phyloP scores from a whole-genome alignment of 352 stramenopile genomes.

The Phytophthora sp. region DNA sequence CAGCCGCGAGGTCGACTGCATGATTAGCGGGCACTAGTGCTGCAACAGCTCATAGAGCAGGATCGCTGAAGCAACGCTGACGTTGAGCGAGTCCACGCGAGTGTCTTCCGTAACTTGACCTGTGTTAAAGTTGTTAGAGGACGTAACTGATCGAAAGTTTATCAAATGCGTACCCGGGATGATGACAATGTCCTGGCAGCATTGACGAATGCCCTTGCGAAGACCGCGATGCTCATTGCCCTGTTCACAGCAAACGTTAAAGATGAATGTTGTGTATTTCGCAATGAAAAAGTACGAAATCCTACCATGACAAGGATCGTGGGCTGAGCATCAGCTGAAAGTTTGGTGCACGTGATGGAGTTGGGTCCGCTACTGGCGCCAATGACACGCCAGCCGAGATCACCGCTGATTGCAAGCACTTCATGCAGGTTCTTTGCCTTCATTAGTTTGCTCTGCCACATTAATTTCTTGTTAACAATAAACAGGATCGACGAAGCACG shows the following conservation, averaged over 20 bases:
- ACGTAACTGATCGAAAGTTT: conserved; percentile 4
- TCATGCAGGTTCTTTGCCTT: conserved; percentile 77
- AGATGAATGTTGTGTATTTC: neutral
- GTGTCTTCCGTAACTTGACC: conserved; percentile 62
- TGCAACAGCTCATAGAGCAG: conserved; percentile 83
- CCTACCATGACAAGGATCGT: conserved; percentile 87
- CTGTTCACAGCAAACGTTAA: conserved; percentile 31
- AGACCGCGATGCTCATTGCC: conserved; percentile 83
- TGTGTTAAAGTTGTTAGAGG: conserved; percentile 20
- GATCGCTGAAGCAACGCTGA: conserved; percentile 78
- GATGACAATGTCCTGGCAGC: conserved; percentile 74
- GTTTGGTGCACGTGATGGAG: conserved; percentile 65
- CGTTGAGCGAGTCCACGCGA: conserved; percentile 81
- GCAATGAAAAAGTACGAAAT: too few species aligned
- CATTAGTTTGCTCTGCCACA: conserved; percentile 62
- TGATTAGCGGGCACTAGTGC: conserved; percentile 40
- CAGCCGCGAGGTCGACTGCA: conserved; percentile 13
- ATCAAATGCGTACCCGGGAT: conserved; percentile 55
- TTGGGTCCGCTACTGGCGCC: conserved; percentile 77
- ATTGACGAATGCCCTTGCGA: conserved; percentile 73
- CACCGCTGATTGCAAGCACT: conserved; percentile 59
- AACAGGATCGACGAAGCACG: neutral
- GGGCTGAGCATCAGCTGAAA: conserved; percentile 46
- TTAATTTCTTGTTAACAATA: neutral
- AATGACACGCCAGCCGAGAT: conserved; percentile 77